A percentile compares a stretch with the other conserved stretches of the same genome.
Evolutionary conservation across 2,329 filamentous ascomycete species (phyloP).

Genomic region (Graphiopsis chlorocephala): DNA sequence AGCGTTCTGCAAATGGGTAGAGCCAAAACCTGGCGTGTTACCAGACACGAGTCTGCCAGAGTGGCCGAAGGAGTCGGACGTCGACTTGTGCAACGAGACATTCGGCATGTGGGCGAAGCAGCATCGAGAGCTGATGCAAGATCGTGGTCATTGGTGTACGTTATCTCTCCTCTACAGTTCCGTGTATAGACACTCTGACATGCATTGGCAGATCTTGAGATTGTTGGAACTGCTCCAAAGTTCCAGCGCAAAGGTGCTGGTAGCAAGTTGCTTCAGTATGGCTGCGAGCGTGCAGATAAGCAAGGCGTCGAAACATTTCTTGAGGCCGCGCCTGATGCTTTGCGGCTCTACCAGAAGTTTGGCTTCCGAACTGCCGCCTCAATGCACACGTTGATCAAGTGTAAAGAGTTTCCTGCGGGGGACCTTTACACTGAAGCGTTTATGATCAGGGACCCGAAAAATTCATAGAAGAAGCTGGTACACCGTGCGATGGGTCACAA

Average conservation of each 20-base stretch:
- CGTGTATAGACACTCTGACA: neutral
- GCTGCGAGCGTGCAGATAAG: constrained; percentile 37
- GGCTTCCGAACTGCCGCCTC: constrained; percentile 30
- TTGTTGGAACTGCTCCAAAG: constrained; percentile 36
- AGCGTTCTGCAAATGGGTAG: constrained; percentile 28
- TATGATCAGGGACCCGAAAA: neutral
- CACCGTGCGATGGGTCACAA: no score
- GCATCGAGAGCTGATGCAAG: constrained; percentile 27
- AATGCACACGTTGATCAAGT: constrained; percentile 29
- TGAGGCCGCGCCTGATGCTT: constrained; percentile 36
- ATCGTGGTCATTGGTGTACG: constrained; percentile 30
- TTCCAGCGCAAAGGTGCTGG: constrained; percentile 41
- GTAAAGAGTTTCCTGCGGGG: constrained; percentile 19
- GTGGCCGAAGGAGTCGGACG: constrained; percentile 29
- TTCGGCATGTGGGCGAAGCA: constrained; percentile 28
- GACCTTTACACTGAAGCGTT: constrained; percentile 7
- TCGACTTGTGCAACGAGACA: constrained; percentile 25
- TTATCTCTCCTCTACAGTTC: neutral
- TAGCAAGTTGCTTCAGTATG: constrained; percentile 37
- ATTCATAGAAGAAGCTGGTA: neutral
- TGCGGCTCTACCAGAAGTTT: constrained; percentile 38
- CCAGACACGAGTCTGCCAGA: constrained; percentile 22
- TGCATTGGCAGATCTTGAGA: constrained; percentile 28
- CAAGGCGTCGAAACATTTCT: constrained; percentile 37
- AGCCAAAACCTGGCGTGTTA: constrained; percentile 22